Evolutionary conservation across 768 basidiomycete species (phyloP).

Genomic region (Hygrophorus russula): DNA sequence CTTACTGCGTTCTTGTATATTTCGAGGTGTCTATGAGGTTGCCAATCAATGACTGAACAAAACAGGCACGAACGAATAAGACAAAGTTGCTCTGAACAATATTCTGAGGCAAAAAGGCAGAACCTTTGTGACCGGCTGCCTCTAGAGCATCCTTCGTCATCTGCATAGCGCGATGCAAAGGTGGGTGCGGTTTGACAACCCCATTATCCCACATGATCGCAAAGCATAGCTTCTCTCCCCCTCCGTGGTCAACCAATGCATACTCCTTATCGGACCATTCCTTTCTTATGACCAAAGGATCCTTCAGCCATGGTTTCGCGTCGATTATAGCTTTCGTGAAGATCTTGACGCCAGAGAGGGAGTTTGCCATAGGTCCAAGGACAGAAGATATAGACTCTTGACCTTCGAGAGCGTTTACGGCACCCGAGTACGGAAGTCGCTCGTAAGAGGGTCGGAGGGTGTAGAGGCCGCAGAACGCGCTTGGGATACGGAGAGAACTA

Average conservation of each 20-base stretch:
- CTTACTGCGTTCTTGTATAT: constrained; percentile 33
- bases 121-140: constrained; percentile 39
- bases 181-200: constrained; percentile 38
- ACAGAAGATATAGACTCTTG: constrained; percentile 48
- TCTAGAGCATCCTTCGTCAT: constrained; percentile 32
- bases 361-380: constrained; percentile 45
- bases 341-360: constrained; percentile 35
- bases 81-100: constrained; percentile 47
- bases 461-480: constrained; percentile 46
- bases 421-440: constrained; percentile 44
- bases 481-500: constrained; percentile 47
- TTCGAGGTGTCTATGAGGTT: constrained; percentile 40
- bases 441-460: constrained; percentile 45
- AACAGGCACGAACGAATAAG: too few relatives aligned
- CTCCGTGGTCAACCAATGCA: constrained; percentile 30
- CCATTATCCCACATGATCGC: constrained; percentile 41
- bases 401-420: constrained; percentile 38
- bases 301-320: constrained; percentile 41
- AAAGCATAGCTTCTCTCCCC: constrained; percentile 33
- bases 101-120: too few relatives aligned
- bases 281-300: constrained; percentile 39
- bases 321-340: constrained; percentile 44
- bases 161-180: constrained; percentile 38
- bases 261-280: constrained; percentile 22
- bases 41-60: constrained; percentile 53